Evolutionary conservation across 129 eudicot species (phyloP), one percentile per base, ranked within the genome.

Genomic region (Ambrosia trifida): DNA sequence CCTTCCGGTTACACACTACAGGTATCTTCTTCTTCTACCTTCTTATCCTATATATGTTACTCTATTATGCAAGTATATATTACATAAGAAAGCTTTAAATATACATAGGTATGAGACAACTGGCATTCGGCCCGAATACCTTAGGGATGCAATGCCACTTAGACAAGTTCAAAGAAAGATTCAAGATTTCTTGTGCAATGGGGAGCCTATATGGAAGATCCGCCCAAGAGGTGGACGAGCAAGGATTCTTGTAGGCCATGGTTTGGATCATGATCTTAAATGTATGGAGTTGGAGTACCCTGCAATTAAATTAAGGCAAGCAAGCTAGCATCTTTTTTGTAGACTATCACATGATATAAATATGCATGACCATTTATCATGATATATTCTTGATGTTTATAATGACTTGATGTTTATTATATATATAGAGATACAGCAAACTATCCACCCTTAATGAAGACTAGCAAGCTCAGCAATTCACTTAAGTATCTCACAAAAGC

Each of bases 401-500:
- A 54, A 33, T 11, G 46, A 31, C 33, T 64, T 45, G 67, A 44
- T 57, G 61, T 70, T 44, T 31, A 24, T 80, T 12, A 36, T 80
- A 90, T 80, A 90, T 31, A 45, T 81, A 95, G 99, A 91, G 99
- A 95, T 80, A 83, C 96, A 20, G 96, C 97, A 66, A 90, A 80
- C 80, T 95, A 95, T 78, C 99, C 99, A 72, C 97, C 99, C 50
- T 76, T 95, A 83, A 88, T 90, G 97, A 95, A 90, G 73, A 95
- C 99, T 41, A 95, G 97, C 96, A 95, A 95, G 94, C 99, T 95
- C 76, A 95, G 99, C 91, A 95, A 95, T 91, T 84, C 97, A 19
- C 91, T 95, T 53, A 88, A 90, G 82, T 86, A 95, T 81, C 87
- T 95, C 51, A 88, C 95, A 17, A 91, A 80, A 78, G 96, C 97